Evolutionary conservation across 148 eudicot genomes (phyloP), one percentile per base, ranked within the genome.

Genomic region (Rhododendron williamsianum): DNA sequence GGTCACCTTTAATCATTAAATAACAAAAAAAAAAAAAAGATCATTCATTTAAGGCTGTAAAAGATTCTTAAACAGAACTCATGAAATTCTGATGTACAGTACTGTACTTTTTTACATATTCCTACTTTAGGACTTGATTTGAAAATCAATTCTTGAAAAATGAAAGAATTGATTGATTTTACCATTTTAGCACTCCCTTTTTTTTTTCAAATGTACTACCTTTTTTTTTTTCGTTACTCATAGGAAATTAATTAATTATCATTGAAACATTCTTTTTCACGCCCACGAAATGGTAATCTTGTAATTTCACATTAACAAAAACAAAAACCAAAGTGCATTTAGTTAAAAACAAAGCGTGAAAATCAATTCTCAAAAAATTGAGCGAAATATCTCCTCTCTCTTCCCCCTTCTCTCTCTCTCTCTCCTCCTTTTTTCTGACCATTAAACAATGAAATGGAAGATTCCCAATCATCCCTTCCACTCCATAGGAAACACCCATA

Each of bases 381-480:
- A 23, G 10, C 2, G 18, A 69, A 69, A 69, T 25, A 69, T 69
- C 27, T 12, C 74, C 74, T 15, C 15, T 25, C 4, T 74, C 56
- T 16, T 41, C 2, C 43, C 27, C 49, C 13, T 23, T 81, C 35
- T 54, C 36, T 72, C 18, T 30, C 18, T 30, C 36, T 48, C 84
- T 65, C 81, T 41, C 60, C 71, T 11, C 78, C 83, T 80, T 52
- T 41, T 51, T 41, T 86, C 85, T 88, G 82, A 78, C 87, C 85
- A 81, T 46, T 85, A 84, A 89, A 88, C 86, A 88, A 88, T 85
- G 83, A 82, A 86, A 82, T 67, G 82, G 87, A 84, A 88, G 92
- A 89, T 90, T 91, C 90, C 86, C 89, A 91, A 90, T 88, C 90
- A 90, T 91, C 92, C 82, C 89, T 82, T 90, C 93, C 92, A 88